Conservation (phyloP, 331 rosid species). For the Saraca asoca region DNA sequence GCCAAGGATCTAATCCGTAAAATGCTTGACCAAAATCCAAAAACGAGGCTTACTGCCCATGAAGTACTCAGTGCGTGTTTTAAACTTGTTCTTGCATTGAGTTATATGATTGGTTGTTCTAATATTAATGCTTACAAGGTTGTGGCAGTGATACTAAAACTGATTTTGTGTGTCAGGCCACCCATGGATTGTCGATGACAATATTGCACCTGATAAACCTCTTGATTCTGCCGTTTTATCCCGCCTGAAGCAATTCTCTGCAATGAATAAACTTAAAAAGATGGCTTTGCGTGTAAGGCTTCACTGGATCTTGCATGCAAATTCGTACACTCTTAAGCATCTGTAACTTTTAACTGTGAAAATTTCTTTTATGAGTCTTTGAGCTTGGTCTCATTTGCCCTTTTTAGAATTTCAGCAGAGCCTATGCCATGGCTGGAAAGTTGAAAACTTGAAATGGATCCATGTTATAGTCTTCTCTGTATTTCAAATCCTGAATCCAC, state of each 20-base stretch:
- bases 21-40: slow-evolving; percentile 64
- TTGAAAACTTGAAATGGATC: background rate
- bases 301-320: slow-evolving; percentile 23
- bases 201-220: slow-evolving; percentile 60
- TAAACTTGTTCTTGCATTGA: background rate
- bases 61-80: slow-evolving; percentile 57
- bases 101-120: slow-evolving; percentile 10
- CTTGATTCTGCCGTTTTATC: slow-evolving; percentile 65
- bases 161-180: slow-evolving; percentile 50
- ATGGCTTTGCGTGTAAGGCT: slow-evolving; percentile 63
- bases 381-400: slow-evolving; percentile 1
- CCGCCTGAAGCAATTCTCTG: slow-evolving; percentile 60
- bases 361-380: slow-evolving; percentile 1
- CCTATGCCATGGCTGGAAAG: slow-evolving; percentile 9
- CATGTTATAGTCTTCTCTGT: slow-evolving; percentile 1
- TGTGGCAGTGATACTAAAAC: slow-evolving; percentile 9
- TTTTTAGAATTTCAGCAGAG: slow-evolving; percentile 18
- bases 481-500: slow-evolving; percentile 14
- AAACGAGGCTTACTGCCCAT: slow-evolving; percentile 56
- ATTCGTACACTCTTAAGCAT: slow-evolving; percentile 1
- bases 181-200: slow-evolving; percentile 70
- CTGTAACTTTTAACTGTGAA: background rate
- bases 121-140: slow-evolving; percentile 13
- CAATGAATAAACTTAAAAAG: slow-evolving; percentile 66
- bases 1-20: slow-evolving; percentile 60